phyloP scores from a whole-genome alignment of 2,329 filamentous ascomycete genomes.

The Piedraia hortae region DNA sequence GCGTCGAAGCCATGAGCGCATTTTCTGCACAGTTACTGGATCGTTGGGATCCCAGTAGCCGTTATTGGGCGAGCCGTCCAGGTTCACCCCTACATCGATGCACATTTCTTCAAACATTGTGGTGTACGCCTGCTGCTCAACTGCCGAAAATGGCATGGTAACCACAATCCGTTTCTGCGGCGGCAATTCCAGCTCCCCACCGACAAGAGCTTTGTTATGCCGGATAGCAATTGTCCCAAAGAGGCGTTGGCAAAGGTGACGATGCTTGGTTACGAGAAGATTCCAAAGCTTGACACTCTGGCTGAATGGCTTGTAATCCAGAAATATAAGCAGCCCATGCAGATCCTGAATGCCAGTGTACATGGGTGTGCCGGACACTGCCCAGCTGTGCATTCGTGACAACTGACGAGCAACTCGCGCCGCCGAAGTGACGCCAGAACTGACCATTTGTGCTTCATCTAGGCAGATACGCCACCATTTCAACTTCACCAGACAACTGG shows the following conservation, averaged over 20 bases:
- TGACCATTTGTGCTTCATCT: constrained; percentile 72
- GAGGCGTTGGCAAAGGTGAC: constrained; percentile 35
- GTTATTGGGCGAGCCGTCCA: constrained; percentile 31
- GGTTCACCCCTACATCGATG: constrained; percentile 35
- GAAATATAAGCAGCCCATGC: constrained; percentile 53
- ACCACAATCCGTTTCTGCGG: constrained; percentile 66
- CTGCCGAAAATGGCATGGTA: constrained; percentile 63
- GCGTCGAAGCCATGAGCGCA: constrained; percentile 53
- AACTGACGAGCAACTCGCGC: constrained; percentile 55
- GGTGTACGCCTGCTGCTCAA: constrained; percentile 76
- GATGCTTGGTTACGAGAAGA: constrained; percentile 31
- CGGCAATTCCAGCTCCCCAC: constrained; percentile 53
- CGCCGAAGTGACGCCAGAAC: constrained; percentile 61
- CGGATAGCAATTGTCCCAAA: constrained; percentile 49
- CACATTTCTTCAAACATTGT: constrained; percentile 52
- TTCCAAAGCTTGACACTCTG: constrained; percentile 38
- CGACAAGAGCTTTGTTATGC: constrained; percentile 56
- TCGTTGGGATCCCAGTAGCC: constrained; percentile 39
- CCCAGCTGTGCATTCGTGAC: constrained; percentile 71
- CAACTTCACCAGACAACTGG: constrained; percentile 56
- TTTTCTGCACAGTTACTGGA: constrained; percentile 30
- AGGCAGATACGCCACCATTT: constrained; percentile 64
- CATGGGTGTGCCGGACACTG: constrained; percentile 71
- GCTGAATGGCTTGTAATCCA: constrained; percentile 52
- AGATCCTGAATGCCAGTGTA: constrained; percentile 55